Base-by-base conservation (phyloP, 192 early-diverging fungal species). In the Coemansia erecta region DNA sequence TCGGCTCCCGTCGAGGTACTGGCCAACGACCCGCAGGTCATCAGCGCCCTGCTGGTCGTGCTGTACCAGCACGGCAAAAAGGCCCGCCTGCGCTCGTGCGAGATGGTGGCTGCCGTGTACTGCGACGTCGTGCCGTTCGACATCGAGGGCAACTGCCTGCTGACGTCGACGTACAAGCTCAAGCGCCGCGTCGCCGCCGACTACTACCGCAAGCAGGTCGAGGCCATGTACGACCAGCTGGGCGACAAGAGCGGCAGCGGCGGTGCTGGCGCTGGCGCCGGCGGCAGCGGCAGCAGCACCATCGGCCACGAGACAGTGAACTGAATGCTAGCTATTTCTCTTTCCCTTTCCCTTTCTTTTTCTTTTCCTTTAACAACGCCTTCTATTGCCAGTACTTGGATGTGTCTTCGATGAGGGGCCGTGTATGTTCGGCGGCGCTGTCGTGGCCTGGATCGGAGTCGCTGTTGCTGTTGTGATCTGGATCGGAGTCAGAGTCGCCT, bases 91-190 rank as follows among this genome's bases (percentile, higher is more conserved):
- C 87, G 90, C 62, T 87, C 93, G 0, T 95, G 92, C 64, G 95
- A 97, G 71, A 82, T 84, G 63, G 69, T 91, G 35, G 86, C 86
- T 33, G 85, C 76, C 18, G 68, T 94, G 22, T 70, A 83, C 58
- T 72, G 95, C 21, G 85, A 86, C 15, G 23, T 84, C 13, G 81
- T 84, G 23, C 78, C 82, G 31, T 94, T 98, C 61, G 73, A 86
- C 1, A 78, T 92, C 19, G 89, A 94, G 31, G 82, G 79, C 57
- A 89, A 87, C 39, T 87, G 89, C 40, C 70, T 97, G 24, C 73
- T 95, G 24, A 95, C 95, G 0, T 89, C 95, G 1, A 92, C 93
- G 0, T 91, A 89, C 80, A 95, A 95, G 81, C 72, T 93, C 37
- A 94, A 92, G 66, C 82, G 94, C 59, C 82, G 83, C 43, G 81